phyloP scores from a whole-genome alignment of 352 stramenopile species.

The Globisporangium acanthophoron region DNA sequence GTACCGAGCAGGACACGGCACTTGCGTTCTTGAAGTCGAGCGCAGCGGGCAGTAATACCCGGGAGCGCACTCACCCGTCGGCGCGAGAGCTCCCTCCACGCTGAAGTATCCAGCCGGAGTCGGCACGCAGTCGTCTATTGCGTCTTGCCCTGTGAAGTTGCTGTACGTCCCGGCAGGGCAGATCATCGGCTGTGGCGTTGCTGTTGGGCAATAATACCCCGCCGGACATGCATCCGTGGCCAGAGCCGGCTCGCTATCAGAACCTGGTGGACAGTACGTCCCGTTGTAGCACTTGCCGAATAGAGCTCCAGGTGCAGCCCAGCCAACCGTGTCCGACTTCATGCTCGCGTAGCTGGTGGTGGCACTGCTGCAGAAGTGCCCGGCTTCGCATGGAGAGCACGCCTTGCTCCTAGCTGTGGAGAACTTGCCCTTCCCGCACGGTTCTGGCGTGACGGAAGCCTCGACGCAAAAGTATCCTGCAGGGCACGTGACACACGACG shows the following conservation, averaged over 20 bases:
- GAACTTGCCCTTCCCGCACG: slow-evolving; percentile 70
- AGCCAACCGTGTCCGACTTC: slow-evolving; percentile 44
- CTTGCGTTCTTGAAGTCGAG: slow-evolving; percentile 60
- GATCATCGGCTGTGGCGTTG: slow-evolving; percentile 52
- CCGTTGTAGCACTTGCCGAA: slow-evolving; percentile 85
- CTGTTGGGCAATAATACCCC: slow-evolving; percentile 79
- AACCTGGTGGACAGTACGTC: slow-evolving; percentile 74
- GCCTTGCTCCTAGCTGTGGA: slow-evolving; percentile 45
- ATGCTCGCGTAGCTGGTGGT: slow-evolving; percentile 68
- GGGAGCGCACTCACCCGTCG: slow-evolving; percentile 53
- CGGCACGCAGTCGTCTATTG: slow-evolving; percentile 61
- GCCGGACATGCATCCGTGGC: slow-evolving; percentile 66
- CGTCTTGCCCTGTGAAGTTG: slow-evolving; percentile 73
- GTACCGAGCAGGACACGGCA: slow-evolving; percentile 72
- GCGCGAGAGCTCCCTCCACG: slow-evolving; percentile 47
- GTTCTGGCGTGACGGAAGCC: slow-evolving; percentile 40
- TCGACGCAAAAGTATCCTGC: slow-evolving; percentile 81
- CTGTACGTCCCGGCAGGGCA: slow-evolving; percentile 85
- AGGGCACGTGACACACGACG: slow-evolving; percentile 67
- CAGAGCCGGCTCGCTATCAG: slow-evolving; percentile 62
- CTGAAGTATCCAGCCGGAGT: slow-evolving; percentile 71
- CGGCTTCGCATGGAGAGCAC: slow-evolving; percentile 57
- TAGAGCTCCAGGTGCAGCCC: slow-evolving; percentile 44
- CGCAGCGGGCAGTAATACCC: slow-evolving; percentile 83
- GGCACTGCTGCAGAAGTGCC: slow-evolving; percentile 74